Evolutionary conservation across 805 yeast species (phyloP).

Genomic region (Wickerhamiella occidentalis): DNA sequence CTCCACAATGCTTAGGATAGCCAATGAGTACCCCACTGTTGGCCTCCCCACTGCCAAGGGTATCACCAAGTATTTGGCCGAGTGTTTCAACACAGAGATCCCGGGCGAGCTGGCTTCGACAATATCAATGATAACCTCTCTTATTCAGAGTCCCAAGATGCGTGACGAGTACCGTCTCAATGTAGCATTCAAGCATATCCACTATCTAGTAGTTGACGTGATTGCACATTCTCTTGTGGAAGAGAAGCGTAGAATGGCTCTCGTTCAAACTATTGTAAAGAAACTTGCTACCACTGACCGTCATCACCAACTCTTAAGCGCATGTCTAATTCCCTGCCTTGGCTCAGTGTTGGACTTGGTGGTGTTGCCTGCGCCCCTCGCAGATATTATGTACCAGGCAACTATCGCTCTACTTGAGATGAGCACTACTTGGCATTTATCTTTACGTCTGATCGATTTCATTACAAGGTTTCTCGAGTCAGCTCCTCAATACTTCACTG

Average conservation of each 20-base stretch:
- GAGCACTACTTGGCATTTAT: slow-evolving; percentile 6
- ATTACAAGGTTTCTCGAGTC: slow-evolving; percentile 12
- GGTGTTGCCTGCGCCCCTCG: slow-evolving; percentile 7
- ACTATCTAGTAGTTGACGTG: slow-evolving; percentile 15
- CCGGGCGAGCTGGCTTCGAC: background rate
- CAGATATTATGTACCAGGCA: slow-evolving; percentile 19
- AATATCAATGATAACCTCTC: background rate
- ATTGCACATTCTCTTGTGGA: slow-evolving; percentile 14
- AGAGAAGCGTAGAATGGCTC: slow-evolving; percentile 16
- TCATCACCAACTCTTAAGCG: slow-evolving; percentile 6
- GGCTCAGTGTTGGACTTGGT: slow-evolving; percentile 18
- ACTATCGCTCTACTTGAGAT: slow-evolving; percentile 18
- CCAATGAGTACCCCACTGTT: slow-evolving; percentile 2
- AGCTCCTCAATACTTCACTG: slow-evolving; percentile 13
- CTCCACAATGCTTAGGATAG: background rate
- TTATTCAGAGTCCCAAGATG: slow-evolving; percentile 12
- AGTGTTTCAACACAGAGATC: background rate
- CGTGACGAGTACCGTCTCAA: slow-evolving; percentile 12
- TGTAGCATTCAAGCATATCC: slow-evolving; percentile 13
- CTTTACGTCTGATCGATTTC: slow-evolving; percentile 11
- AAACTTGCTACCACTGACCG: slow-evolving; percentile 16
- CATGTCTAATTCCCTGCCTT: slow-evolving; percentile 15
- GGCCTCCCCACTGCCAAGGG: slow-evolving; percentile 6
- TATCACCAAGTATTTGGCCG: slow-evolving; percentile 1
- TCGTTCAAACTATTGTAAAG: slow-evolving; percentile 14